Conservation (phyloP, 2,329 filamentous ascomycete species). For the Fusarium chuoi region DNA sequence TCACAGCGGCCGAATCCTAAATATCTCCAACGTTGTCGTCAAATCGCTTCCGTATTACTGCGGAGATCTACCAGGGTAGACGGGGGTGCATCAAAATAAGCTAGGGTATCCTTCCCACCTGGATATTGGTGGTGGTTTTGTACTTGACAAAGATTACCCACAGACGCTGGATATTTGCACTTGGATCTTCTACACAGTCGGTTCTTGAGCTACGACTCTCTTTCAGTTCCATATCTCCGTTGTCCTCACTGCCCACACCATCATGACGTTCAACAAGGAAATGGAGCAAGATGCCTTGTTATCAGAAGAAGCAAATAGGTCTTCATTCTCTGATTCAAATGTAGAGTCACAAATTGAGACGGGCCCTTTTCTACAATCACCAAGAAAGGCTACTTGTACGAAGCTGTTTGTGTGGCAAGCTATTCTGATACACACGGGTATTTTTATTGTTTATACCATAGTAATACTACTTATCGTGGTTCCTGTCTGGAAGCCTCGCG, state of each 20-base stretch:
- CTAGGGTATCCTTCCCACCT: neutral
- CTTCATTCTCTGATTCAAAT: neutral
- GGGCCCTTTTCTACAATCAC: rapidly evolving
- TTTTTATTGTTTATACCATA: neutral
- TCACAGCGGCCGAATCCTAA: neutral
- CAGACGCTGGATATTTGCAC: neutral
- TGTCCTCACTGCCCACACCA: neutral
- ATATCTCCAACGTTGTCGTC: too few relatives aligned
- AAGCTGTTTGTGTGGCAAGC: neutral
- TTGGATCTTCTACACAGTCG: neutral
- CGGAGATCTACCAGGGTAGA: neutral
- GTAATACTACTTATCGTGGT: neutral
- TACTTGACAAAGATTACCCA: neutral
- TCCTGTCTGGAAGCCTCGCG: rapidly evolving
- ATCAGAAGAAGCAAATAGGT: neutral
- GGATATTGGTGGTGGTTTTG: neutral
- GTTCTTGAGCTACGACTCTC: too few relatives aligned
- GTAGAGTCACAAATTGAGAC: rapidly evolving
- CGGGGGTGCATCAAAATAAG: neutral
- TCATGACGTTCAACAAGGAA: neutral
- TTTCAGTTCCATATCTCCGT: neutral
- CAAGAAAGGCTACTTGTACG: rapidly evolving
- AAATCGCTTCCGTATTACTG: too few relatives aligned
- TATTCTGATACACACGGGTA: neutral
- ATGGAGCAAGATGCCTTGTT: neutral